Evolutionary conservation across 345 rosid species (phyloP).

Genomic region (Salix koriyanagi): DNA sequence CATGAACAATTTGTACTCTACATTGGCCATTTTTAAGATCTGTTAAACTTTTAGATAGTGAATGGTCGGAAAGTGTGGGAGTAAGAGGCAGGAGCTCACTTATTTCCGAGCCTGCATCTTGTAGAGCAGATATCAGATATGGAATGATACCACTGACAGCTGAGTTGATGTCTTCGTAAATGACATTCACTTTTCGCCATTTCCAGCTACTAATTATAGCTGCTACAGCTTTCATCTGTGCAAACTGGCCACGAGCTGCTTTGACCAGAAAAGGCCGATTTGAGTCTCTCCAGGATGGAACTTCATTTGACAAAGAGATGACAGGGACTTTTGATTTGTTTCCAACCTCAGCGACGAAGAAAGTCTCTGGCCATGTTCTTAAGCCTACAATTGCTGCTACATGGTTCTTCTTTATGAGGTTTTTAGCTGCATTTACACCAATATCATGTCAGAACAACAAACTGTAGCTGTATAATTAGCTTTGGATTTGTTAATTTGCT

Average conservation of each 20-base stretch:
- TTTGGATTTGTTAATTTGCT: too few species aligned
- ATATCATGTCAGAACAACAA: too few species aligned
- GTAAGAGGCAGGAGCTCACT: constrained; percentile 16
- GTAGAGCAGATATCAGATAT: constrained; percentile 16
- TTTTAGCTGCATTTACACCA: constrained; percentile 13
- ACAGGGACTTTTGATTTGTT: constrained; percentile 16
- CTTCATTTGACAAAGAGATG: constrained; percentile 21
- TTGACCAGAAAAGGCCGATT: constrained; percentile 30
- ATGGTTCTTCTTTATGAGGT: constrained; percentile 12
- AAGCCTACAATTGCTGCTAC: constrained; percentile 22
- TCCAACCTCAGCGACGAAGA: constrained; percentile 19
- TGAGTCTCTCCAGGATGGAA: constrained; percentile 10
- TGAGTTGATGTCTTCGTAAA: constrained; percentile 27
- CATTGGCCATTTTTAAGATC: not conserved
- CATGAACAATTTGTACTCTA: constrained; percentile 28
- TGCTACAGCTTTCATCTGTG: constrained; percentile 24
- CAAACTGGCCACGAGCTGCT: constrained; percentile 14
- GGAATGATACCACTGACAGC: constrained; percentile 5
- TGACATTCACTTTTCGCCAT: constrained; percentile 29
- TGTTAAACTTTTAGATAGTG: constrained; percentile 7
- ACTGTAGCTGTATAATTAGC: too few species aligned
- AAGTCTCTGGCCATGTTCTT: constrained; percentile 20
- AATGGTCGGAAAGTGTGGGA: not conserved
- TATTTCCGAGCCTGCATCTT: not conserved
- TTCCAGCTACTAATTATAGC: constrained; percentile 20